A percentile compares a stretch with the other conserved stretches of the same genome.
Conservation (phyloP, 495 filamentous ascomycete species). For the Penicillium atrosanguineum region DNA sequence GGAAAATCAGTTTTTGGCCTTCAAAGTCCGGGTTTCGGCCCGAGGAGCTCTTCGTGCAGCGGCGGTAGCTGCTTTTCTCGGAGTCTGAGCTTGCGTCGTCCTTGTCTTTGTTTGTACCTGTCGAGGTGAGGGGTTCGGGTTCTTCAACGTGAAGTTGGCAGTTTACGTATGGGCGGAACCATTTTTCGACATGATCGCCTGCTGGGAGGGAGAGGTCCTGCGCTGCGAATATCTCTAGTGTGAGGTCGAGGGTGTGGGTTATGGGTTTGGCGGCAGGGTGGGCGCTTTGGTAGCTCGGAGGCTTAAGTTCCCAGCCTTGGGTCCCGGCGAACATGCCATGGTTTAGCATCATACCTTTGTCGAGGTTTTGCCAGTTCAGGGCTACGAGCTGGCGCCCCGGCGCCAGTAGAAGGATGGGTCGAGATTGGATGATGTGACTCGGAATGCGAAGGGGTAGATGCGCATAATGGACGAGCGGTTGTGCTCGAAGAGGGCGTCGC, state of each 20-base stretch:
- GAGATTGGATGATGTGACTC: conserved; percentile 80
- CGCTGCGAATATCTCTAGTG: conserved; percentile 51
- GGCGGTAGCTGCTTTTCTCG: conserved; percentile 64
- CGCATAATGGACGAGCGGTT: conserved; percentile 85
- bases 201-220: conserved; percentile 51
- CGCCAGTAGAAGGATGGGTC: conserved; percentile 84
- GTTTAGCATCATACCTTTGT: conserved; percentile 94
- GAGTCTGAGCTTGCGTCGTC: conserved; percentile 43
- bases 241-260: conserved; percentile 37
- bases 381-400: conserved; percentile 90
- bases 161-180: conserved; percentile 77
- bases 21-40: conserved; percentile 70
- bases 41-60: conserved; percentile 57
- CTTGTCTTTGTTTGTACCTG: conserved; percentile 1
- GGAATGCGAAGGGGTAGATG: conserved; percentile 79
- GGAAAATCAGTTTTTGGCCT: conserved; percentile 60
- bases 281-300: conserved; percentile 58
- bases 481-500: conserved; percentile 68
- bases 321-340: conserved; percentile 85
- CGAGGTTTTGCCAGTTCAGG: conserved; percentile 90
- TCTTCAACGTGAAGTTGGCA: conserved; percentile 79
- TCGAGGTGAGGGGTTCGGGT: conserved; percentile 22
- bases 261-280: conserved; percentile 23
- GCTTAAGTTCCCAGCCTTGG: conserved; percentile 83
- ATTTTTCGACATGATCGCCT: conserved; percentile 50